Percentiles rank a stretch among this genome's conserved stretches.
phyloP scores from a whole-genome alignment of 768 basidiomycete genomes.

The Auricularia sp. region DNA sequence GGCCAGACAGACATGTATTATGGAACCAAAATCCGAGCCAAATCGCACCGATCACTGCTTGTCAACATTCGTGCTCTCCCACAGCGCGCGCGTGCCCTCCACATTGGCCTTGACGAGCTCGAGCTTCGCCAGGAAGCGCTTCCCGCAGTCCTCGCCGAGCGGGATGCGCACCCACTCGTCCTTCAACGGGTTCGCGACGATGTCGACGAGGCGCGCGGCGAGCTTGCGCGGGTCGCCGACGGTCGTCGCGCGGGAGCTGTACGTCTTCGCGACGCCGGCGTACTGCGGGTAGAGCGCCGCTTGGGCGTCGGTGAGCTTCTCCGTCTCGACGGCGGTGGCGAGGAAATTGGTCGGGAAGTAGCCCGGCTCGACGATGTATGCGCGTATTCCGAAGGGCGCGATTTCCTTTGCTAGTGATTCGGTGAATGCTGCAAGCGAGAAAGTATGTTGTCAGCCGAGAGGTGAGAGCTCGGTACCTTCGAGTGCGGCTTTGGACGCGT shows the following conservation, averaged over 20 bases:
- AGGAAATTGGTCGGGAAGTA: conserved; percentile 11
- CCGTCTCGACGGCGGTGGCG: conserved; percentile 2
- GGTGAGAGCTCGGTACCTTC: not conserved
- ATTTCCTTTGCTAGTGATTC: not conserved
- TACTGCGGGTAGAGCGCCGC: conserved; percentile 14
- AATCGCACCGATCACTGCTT: no score
- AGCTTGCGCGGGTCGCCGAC: conserved; percentile 18
- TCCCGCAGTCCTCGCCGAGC: conserved; percentile 16
- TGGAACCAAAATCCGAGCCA: no score
- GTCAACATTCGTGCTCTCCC: conserved; percentile 15
- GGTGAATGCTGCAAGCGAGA: not conserved
- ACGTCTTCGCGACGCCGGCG: conserved; percentile 5
- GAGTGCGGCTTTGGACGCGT: conserved; percentile 12
- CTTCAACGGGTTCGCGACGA: conserved; percentile 14
- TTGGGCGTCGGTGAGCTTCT: conserved; percentile 5
- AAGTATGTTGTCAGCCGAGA: no score
- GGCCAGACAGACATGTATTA: no score
- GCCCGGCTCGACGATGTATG: not conserved
- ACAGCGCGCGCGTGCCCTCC: conserved; percentile 14
- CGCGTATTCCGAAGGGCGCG: not conserved
- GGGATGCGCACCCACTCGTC: conserved; percentile 15
- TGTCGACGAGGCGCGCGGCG: conserved; percentile 15
- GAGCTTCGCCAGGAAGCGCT: conserved; percentile 12
- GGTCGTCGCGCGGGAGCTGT: conserved; percentile 4
- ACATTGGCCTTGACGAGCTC: conserved; percentile 13